These are phyloP conservation scores for Domatiomyces catenatus DNA, from an alignment of 2,329 filamentous ascomycete species.

Conservation along the genomic window DNA sequence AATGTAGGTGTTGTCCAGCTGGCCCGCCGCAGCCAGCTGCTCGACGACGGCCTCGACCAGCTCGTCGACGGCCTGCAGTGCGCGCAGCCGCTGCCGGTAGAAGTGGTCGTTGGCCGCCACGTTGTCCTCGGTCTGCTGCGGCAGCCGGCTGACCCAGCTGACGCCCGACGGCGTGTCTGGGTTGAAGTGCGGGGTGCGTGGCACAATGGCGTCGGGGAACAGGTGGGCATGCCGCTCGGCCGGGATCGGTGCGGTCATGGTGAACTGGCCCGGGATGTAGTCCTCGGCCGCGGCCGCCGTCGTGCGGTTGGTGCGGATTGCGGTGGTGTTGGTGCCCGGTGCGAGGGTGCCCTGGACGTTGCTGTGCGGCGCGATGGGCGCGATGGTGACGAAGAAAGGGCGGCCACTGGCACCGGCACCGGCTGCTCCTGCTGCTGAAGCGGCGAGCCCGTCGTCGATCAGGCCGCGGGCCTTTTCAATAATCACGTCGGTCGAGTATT, in stretches of 20 bases:
- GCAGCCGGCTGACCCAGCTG: constrained; percentile 31
- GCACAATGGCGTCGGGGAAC: constrained; percentile 44
- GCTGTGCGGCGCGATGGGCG: constrained; percentile 52
- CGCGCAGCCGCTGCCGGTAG: constrained; percentile 34
- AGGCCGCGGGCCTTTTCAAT: constrained; percentile 44
- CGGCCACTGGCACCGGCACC: too few relatives aligned
- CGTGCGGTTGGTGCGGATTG: too few relatives aligned
- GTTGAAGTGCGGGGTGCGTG: constrained; percentile 51
- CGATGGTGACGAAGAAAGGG: constrained; percentile 55
- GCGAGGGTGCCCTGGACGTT: constrained; percentile 27
- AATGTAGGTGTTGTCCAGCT: constrained; percentile 41
- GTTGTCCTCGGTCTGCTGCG: constrained; percentile 29
- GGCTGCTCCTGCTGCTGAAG: constrained; percentile 15
- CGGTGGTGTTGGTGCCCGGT: constrained; percentile 24
- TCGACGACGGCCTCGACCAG: constrained; percentile 32
- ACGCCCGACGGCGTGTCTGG: constrained; percentile 35
- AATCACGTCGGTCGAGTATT: constrained; percentile 45
- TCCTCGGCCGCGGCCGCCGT: constrained; percentile 2
- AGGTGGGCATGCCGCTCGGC: constrained; percentile 46
- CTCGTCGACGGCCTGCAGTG: constrained; percentile 40
- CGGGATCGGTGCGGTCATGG: constrained; percentile 39
- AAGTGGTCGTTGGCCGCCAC: constrained; percentile 39
- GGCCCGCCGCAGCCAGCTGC: constrained; percentile 25
- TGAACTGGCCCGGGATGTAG: constrained; percentile 14
- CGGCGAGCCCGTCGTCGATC: constrained; percentile 42